Conservation (phyloP, 129 eudicot species). For the Escallonia rubra region DNA sequence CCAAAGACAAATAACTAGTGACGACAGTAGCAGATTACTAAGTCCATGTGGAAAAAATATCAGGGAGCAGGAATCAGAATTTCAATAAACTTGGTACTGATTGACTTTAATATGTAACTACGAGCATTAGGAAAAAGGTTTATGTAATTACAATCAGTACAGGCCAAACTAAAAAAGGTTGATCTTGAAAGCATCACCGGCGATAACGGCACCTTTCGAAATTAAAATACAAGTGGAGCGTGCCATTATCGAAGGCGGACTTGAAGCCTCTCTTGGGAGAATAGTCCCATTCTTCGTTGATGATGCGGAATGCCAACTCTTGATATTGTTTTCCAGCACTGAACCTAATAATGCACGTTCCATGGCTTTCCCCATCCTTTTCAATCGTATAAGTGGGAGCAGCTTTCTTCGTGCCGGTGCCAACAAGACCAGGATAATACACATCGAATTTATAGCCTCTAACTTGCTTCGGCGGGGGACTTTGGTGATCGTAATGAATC, state of each 20-base stretch:
- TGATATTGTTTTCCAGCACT: conserved; percentile 7
- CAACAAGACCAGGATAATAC: background rate
- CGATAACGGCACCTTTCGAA: conserved; percentile 40
- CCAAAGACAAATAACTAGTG: no score
- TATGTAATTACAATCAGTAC: no score
- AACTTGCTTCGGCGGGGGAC: background rate
- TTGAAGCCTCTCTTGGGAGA: conserved; percentile 50
- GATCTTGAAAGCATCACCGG: conserved; percentile 15
- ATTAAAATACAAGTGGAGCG: conserved; percentile 43
- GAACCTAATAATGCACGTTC: conserved; percentile 6
- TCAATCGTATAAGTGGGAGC: background rate
- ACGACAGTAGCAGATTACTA: no score
- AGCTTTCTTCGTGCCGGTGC: background rate
- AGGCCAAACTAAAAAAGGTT: no score
- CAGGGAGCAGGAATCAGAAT: no score
- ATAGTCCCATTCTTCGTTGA: conserved; percentile 51
- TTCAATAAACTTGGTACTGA: no score
- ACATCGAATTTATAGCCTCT: background rate
- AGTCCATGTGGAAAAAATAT: no score
- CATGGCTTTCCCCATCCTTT: background rate
- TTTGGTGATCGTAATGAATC: background rate
- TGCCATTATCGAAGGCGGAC: conserved; percentile 45
- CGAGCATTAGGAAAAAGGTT: no score
- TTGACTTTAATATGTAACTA: no score
- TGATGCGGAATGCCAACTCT: conserved; percentile 36